Base-by-base conservation (phyloP, 306 rosid species). In the Morella rubra region DNA sequence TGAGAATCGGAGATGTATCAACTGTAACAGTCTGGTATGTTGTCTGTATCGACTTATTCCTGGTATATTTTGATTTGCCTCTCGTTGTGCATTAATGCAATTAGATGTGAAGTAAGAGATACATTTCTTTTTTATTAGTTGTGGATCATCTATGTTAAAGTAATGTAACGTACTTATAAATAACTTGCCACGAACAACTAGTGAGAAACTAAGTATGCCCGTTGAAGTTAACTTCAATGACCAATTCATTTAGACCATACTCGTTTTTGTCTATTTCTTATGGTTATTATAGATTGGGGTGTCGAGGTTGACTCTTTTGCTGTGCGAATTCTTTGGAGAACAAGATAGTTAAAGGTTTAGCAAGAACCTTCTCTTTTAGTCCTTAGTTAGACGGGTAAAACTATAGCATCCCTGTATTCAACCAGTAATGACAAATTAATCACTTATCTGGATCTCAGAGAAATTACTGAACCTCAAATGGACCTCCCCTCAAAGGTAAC, bases 1-100 rank as follows among this genome's bases (percentile, higher is more conserved):
- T 1, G 90, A 86, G 69, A 95, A 95, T 79, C 91, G 92, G 9
- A 87, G 96, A 83, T 95, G 98, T 80, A 92, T 92, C 78, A 95
- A 95, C 87, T 95, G 98, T 79, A 89, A 91, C 78, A 87, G 96
- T 83, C 50, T 88, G 91, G 98, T 95, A 88, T 65, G 86, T 58
- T 56, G 73, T 59, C 76, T 32, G 32, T 79, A 76, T 11, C 27
- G 3, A 50, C 76, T 73, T 58, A 67, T 69, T 44, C 54, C 37
- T 40, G 42, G 42, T 69, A 37, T 37, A 11, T 20, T 27, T 50
- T 82, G 59, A 61, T 16, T 24, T 24, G 61, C 53, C 16, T 73
- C 42, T 44, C 41, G 32, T 69, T 76, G 8, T 70, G 47, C 68
- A 64, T 68, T 79, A 73, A 16, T 50, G 54, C 60, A 65, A 74